phyloP scores from a whole-genome alignment of 176 grass and related monocot genomes.

The Oryza nivara region DNA sequence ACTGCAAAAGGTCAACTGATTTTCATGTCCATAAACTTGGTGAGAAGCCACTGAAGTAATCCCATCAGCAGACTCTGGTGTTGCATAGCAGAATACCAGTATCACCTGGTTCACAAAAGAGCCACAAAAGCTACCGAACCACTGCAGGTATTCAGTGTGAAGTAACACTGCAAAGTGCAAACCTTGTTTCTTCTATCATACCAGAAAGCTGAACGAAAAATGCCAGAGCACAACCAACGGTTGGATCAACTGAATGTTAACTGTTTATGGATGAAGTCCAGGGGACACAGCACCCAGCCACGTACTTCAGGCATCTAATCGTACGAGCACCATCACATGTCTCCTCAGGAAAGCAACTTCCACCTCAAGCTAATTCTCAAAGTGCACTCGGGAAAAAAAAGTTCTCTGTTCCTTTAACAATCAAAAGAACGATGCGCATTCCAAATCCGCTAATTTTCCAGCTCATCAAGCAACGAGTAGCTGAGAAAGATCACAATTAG shows the following conservation, averaged over 20 bases:
- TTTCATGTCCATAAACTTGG: background rate
- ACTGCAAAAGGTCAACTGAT: background rate
- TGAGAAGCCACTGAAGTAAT: background rate
- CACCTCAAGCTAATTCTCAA: slow-evolving; percentile 8
- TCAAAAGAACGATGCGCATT: slow-evolving; percentile 27
- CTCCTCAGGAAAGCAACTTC: slow-evolving; percentile 26
- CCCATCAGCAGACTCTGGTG: slow-evolving; percentile 16
- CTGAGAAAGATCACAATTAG: slow-evolving; percentile 20
- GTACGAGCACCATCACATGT: slow-evolving; percentile 14
- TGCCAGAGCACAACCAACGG: slow-evolving; percentile 25
- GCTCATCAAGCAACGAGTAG: slow-evolving; percentile 16
- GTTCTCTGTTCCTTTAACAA: slow-evolving; percentile 17
- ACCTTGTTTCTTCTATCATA: slow-evolving; percentile 32
- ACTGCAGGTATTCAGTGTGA: slow-evolving; percentile 7
- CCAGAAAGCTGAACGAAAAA: slow-evolving; percentile 34
- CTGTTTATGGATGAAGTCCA: slow-evolving; percentile 24
- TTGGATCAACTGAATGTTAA: slow-evolving; percentile 1
- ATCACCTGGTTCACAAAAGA: background rate
- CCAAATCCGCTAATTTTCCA: slow-evolving; percentile 30
- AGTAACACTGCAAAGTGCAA: slow-evolving; percentile 6
- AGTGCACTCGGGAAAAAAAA: background rate
- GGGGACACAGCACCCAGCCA: background rate
- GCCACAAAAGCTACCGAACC: background rate
- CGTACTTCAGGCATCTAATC: slow-evolving; percentile 22
- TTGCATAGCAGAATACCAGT: slow-evolving; percentile 16